A percentile compares a stretch with the other conserved stretches of the same genome.
These are phyloP conservation scores for Gracilaria gracilis DNA, from an alignment of 23 red algal species.

Conservation along the genomic window DNA sequence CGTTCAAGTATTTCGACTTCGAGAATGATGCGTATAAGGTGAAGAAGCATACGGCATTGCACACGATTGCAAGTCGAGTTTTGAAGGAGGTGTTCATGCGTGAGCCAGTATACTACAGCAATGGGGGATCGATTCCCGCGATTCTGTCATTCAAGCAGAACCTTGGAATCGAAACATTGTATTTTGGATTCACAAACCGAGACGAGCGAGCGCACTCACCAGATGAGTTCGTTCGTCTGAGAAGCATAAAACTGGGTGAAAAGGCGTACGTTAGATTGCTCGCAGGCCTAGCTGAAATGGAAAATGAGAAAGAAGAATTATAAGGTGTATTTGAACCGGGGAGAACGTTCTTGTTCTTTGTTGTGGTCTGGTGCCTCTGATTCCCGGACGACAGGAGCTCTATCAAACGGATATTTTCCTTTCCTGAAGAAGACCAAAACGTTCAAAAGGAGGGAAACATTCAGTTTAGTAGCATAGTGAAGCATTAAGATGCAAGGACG, in stretches of 20 bases:
- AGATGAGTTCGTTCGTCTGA: conserved; percentile 75
- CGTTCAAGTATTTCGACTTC: conserved; percentile 39
- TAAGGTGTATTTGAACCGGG: not conserved
- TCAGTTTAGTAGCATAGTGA: not conserved
- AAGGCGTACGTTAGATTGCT: conserved; percentile 73
- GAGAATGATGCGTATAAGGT: conserved; percentile 55
- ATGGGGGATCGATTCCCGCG: conserved; percentile 82
- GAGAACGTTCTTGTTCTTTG: no score
- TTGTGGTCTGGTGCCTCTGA: no score
- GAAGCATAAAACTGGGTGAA: conserved; percentile 60
- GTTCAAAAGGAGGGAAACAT: no score
- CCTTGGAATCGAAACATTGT: conserved; percentile 54
- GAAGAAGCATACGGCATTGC: conserved; percentile 26
- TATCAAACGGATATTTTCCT: no score
- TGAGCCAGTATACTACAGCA: conserved; percentile 57
- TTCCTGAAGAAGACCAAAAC: no score
- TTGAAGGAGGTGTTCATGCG: conserved; percentile 65
- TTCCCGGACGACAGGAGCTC: no score
- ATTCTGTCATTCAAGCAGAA: conserved; percentile 42
- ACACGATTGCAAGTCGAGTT: conserved; percentile 38
- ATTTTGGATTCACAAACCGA: conserved; percentile 73
- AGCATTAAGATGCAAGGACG: conserved; percentile 25
- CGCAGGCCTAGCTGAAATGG: conserved; percentile 37
- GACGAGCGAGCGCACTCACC: conserved; percentile 86
- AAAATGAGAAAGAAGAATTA: conserved; percentile 24